Evolutionary conservation across 768 basidiomycete genomes (phyloP).

Genomic region (Leccinum ochraceum): DNA sequence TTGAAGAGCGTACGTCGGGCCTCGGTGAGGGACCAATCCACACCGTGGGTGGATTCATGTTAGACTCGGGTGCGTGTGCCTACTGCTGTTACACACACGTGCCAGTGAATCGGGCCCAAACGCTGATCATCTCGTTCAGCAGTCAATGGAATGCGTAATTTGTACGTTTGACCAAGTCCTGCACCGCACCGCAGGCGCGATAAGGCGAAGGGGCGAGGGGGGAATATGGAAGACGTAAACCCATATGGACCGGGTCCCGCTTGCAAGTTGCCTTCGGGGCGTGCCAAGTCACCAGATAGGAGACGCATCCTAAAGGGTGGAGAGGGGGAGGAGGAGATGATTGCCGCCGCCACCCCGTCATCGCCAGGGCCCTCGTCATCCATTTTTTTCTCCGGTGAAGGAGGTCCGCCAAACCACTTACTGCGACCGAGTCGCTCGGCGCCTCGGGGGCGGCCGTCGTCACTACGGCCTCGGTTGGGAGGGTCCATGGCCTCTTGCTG

Average conservation of each 20-base stretch:
- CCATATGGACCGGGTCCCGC: constrained; percentile 3
- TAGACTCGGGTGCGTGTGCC: constrained; percentile 6
- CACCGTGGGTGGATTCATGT: not conserved
- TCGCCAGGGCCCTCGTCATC: not conserved
- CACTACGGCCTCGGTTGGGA: not conserved
- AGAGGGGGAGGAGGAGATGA: not conserved
- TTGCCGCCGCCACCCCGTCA: not conserved
- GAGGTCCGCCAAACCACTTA: not conserved
- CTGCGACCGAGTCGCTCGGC: not conserved
- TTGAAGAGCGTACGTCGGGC: constrained; percentile 1
- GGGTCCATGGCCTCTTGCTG: not conserved
- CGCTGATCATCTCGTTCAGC: not conserved
- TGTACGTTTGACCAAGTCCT: not conserved
- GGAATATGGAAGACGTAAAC: not conserved
- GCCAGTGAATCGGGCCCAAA: not conserved
- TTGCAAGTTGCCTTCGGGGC: not conserved
- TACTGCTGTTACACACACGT: constrained; percentile 1
- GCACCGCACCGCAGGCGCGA: not conserved
- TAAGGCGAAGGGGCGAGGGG: constrained; percentile 1
- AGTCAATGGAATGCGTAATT: not conserved
- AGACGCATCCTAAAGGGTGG: not conserved
- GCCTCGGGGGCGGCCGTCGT: not conserved
- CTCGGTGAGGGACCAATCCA: not conserved
- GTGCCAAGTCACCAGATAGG: not conserved
- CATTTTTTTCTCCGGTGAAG: not conserved